A percentile compares a stretch with the other conserved stretches of the same genome.
These are phyloP conservation scores for Euphorbia neoarborescens DNA, from an alignment of 441 rosid genomes.

Conservation along the genomic window DNA sequence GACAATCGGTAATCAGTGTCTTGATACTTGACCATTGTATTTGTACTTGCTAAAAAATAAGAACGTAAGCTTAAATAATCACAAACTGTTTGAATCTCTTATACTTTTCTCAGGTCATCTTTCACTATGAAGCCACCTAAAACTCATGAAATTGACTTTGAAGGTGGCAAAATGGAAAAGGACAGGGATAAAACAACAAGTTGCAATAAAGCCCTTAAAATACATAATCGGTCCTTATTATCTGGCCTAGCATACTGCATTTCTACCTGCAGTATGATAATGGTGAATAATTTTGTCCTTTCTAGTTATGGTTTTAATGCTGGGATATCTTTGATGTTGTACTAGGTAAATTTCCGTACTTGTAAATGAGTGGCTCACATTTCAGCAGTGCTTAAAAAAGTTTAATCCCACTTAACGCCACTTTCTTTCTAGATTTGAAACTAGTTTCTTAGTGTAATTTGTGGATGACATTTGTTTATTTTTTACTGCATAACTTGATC, in stretches of 20 bases:
- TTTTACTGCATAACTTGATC: conserved; percentile 69
- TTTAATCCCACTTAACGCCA: conserved; percentile 1
- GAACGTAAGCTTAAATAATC: not conserved
- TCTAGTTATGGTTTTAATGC: conserved; percentile 91
- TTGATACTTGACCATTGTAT: not conserved
- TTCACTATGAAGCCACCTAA: conserved; percentile 52
- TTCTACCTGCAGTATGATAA: conserved; percentile 95
- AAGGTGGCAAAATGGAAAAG: conserved; percentile 67
- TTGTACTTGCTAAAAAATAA: not conserved
- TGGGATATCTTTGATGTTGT: conserved; percentile 88
- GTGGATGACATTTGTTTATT: conserved; percentile 10
- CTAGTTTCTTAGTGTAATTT: conserved; percentile 7
- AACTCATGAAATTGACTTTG: conserved; percentile 59
- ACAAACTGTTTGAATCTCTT: not conserved
- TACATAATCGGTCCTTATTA: conserved; percentile 71
- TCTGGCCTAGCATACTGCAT: conserved; percentile 89
- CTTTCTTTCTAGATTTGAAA: conserved; percentile 1
- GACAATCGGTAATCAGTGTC: not conserved
- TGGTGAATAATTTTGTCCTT: conserved; percentile 89
- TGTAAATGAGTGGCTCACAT: not conserved
- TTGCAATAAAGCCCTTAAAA: conserved; percentile 32
- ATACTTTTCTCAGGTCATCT: conserved; percentile 35
- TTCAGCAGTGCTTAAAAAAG: not conserved
- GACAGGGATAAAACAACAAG: conserved; percentile 42
- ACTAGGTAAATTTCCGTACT: conserved; percentile 54